Conservation (phyloP, 1,284 basidiomycete species). For the Leccinum huronense region DNA sequence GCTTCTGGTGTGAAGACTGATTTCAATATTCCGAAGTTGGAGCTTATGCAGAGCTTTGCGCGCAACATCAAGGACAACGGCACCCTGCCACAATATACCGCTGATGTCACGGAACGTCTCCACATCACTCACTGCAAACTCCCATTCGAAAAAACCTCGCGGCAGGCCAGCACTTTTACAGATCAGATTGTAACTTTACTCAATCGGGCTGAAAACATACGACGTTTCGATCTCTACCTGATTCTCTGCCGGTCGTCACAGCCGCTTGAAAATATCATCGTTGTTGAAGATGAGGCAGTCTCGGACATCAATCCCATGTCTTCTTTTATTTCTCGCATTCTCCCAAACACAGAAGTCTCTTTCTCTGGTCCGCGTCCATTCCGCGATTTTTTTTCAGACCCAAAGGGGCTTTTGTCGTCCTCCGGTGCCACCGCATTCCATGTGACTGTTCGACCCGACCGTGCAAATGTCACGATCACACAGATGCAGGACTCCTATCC, state of each 20-base stretch:
- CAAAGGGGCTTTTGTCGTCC: constrained; percentile 2
- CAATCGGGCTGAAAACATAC: background rate
- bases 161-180: no score
- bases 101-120: constrained; percentile 6
- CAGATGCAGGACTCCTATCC: background rate
- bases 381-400: constrained; percentile 5
- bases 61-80: background rate
- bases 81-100: constrained; percentile 9
- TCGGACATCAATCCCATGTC: background rate
- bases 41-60: constrained; percentile 12
- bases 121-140: constrained; percentile 5
- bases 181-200: background rate
- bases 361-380: constrained; percentile 2
- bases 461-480: background rate
- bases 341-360: background rate
- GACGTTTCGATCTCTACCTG: background rate
- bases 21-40: constrained; percentile 14
- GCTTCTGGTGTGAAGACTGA: background rate
- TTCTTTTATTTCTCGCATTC: background rate
- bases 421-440: constrained; percentile 3
- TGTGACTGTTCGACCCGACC: constrained; percentile 4
- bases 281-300: background rate
- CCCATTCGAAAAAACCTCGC: background rate
- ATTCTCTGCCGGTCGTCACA: background rate
- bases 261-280: background rate